phyloP scores from a whole-genome alignment of 2,329 filamentous ascomycete genomes.

The Trichoderma sp. region DNA sequence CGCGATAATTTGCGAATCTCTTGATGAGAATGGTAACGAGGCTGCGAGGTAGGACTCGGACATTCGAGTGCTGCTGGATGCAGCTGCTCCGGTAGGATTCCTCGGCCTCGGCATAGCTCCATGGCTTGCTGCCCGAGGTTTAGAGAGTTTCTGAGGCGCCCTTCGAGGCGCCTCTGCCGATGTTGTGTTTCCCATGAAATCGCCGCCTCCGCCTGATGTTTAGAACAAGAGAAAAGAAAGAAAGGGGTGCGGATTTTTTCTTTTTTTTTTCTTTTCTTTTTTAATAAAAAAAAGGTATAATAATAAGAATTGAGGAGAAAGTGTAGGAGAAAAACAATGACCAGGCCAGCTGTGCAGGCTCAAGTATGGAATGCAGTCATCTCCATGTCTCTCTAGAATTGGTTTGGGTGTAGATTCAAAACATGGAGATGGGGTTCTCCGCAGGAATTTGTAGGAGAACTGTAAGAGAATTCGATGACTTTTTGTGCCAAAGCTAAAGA shows the following conservation, averaged over 20 bases:
- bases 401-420: slow-evolving; percentile 10
- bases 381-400: slow-evolving; percentile 22
- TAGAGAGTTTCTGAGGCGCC: slow-evolving; percentile 55
- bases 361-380: slow-evolving; percentile 20
- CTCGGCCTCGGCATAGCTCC: slow-evolving; percentile 48
- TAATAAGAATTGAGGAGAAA: background rate
- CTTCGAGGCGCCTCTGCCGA: slow-evolving; percentile 50
- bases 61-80: slow-evolving; percentile 34
- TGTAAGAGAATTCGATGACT: slow-evolving; percentile 12
- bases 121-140: slow-evolving; percentile 51
- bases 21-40: slow-evolving; percentile 32
- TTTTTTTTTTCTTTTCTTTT: too few relatives aligned
- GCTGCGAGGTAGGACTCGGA: slow-evolving; percentile 41
- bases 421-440: slow-evolving; percentile 15
- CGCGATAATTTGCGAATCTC: slow-evolving; percentile 3
- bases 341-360: slow-evolving; percentile 24
- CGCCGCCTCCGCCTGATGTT: background rate
- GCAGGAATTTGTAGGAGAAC: slow-evolving; percentile 24
- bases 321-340: background rate
- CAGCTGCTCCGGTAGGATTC: slow-evolving; percentile 28
- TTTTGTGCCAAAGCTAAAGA: background rate
- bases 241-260: background rate
- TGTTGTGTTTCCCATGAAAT: slow-evolving; percentile 56
- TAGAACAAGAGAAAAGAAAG: background rate
- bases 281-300: background rate